Conservation (phyloP, 139 green algal genomes). For the Chlorella sp. region DNA sequence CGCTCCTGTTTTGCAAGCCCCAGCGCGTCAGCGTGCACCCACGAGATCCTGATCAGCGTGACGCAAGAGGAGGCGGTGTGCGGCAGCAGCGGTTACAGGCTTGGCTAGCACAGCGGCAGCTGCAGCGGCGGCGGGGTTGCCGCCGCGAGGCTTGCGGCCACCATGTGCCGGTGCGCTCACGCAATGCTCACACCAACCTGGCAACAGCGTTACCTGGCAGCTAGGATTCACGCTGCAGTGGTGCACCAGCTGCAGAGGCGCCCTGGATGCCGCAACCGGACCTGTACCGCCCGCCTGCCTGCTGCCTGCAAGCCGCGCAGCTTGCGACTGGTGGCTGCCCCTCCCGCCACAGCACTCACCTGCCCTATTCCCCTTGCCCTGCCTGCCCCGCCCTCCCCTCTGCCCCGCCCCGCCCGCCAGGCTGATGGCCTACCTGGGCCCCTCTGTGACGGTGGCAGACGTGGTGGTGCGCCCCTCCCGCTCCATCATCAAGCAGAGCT, state of each 20-base stretch:
- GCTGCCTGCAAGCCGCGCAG: not conserved
- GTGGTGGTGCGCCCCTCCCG: conserved; percentile 82
- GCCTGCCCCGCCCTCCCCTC: too few relatives aligned
- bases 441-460: conserved; percentile 82
- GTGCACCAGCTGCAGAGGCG: not conserved
- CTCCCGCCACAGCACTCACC: too few relatives aligned
- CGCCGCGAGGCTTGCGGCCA: not conserved
- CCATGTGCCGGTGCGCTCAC: not conserved
- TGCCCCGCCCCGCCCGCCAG: not conserved
- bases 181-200: not conserved
- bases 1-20: too few relatives aligned
- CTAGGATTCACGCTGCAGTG: not conserved
- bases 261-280: not conserved
- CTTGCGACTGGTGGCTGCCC: too few relatives aligned
- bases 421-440: conserved; percentile 90
- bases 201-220: too few relatives aligned
- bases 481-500: conserved; percentile 96
- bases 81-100: too few relatives aligned
- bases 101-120: too few relatives aligned
- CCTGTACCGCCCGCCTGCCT: too few relatives aligned
- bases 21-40: too few relatives aligned
- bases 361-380: too few relatives aligned
- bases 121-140: not conserved
- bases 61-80: too few relatives aligned
- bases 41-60: too few relatives aligned